These are phyloP conservation scores for Aspergillus diversus DNA, from an alignment of 495 filamentous ascomycete genomes.

Conservation along the genomic window DNA sequence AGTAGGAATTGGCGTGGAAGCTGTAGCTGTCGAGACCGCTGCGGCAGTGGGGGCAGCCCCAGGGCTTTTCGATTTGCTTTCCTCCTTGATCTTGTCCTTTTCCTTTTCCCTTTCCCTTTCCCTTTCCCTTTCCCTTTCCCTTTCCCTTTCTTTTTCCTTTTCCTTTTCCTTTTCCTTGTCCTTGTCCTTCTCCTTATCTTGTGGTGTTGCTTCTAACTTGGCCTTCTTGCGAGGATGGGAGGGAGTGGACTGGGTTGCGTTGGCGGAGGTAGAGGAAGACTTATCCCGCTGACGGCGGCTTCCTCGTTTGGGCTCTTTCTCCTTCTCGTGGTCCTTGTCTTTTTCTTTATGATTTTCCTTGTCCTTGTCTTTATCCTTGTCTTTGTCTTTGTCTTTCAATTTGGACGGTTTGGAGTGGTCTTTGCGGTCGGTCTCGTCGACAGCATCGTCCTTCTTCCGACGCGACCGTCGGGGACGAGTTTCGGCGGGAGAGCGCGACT, in stretches of 20 bases:
- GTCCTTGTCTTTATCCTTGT: slow-evolving; percentile 35
- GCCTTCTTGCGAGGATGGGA: slow-evolving; percentile 50
- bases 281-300: slow-evolving; percentile 47
- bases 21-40: slow-evolving; percentile 24
- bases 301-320: slow-evolving; percentile 38
- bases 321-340: slow-evolving; percentile 34
- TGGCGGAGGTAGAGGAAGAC: slow-evolving; percentile 34
- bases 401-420: slow-evolving; percentile 22
- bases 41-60: slow-evolving; percentile 16
- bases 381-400: slow-evolving; percentile 26
- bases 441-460: slow-evolving; percentile 51
- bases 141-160: not conserved
- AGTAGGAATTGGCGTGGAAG: slow-evolving; percentile 22
- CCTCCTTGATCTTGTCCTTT: not conserved
- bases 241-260: slow-evolving; percentile 27
- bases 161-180: not conserved
- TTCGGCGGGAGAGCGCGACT: slow-evolving; percentile 26
- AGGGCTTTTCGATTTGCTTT: not conserved
- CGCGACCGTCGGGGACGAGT: slow-evolving; percentile 45
- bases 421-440: slow-evolving; percentile 26
- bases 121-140: not conserved
- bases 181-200: slow-evolving; percentile 15
- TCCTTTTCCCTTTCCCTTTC: not conserved
- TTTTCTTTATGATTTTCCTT: slow-evolving; percentile 33
- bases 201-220: slow-evolving; percentile 43